Percentiles rank a stretch among this genome's conserved stretches.
phyloP scores from a whole-genome alignment of 495 filamentous ascomycete genomes.

The Xylaria venustula region DNA sequence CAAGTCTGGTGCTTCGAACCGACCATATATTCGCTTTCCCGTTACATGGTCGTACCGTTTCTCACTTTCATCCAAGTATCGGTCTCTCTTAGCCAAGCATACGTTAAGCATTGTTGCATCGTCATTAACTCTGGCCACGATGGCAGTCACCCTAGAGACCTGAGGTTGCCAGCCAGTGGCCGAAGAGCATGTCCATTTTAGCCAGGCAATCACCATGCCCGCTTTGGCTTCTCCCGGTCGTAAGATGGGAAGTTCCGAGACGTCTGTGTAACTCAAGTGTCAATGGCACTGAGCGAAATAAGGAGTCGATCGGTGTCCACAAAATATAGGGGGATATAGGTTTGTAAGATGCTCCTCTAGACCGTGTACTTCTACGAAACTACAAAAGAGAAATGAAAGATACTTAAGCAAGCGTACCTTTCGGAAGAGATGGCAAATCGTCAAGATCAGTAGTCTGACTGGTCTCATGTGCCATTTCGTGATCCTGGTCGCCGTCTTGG shows the following conservation, averaged over 20 bases:
- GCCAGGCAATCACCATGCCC: conserved; percentile 78
- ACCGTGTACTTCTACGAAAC: neutral
- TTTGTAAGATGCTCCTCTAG: neutral
- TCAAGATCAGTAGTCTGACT: conserved; percentile 40
- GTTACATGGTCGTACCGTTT: conserved; percentile 43
- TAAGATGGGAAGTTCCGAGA: conserved; percentile 52
- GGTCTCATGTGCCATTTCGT: conserved; percentile 26
- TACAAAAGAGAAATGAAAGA: neutral
- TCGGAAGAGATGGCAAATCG: conserved; percentile 68
- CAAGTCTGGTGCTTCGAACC: conserved; percentile 43
- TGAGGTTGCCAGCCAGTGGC: conserved; percentile 76
- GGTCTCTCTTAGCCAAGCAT: conserved; percentile 69
- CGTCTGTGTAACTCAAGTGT: conserved; percentile 7
- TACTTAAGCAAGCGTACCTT: conserved; percentile 44
- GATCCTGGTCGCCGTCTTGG: conserved; percentile 26
- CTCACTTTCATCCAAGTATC: conserved; percentile 47
- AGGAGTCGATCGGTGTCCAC: neutral
- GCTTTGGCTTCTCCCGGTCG: conserved; percentile 49
- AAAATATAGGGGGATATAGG: neutral
- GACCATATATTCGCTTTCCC: conserved; percentile 46
- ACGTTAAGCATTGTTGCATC: conserved; percentile 50
- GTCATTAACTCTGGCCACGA: conserved; percentile 52
- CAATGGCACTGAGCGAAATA: neutral
- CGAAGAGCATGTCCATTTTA: conserved; percentile 69
- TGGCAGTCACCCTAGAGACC: conserved; percentile 65